Conservation (phyloP, 169 alveolate genomes). For the Eimeria sp. region DNA sequence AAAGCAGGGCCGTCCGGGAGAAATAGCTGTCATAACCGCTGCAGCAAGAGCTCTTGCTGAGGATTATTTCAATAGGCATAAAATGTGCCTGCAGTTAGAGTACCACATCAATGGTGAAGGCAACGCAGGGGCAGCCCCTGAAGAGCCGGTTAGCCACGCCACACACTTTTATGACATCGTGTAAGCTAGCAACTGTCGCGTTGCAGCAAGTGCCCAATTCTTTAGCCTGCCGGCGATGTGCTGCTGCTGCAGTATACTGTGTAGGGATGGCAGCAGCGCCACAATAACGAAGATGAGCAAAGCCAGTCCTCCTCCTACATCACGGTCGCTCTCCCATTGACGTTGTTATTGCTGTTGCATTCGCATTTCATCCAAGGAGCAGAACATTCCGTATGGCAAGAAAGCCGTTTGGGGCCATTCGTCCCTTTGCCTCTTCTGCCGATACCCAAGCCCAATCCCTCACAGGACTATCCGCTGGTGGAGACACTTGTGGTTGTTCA, state of each 20-base stretch:
- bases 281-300: neutral
- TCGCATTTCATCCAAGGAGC: conserved; percentile 48
- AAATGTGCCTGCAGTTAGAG: neutral
- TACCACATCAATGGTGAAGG: neutral
- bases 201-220: neutral
- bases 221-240: neutral
- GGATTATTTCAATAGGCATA: neutral
- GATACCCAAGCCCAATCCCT: conserved; percentile 83
- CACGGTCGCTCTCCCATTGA: neutral
- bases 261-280: neutral
- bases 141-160: neutral
- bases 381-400: conserved; percentile 46
- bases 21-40: neutral
- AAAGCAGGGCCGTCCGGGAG: neutral
- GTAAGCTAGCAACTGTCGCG: neutral
- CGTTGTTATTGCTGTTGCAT: neutral
- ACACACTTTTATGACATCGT: neutral
- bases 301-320: neutral
- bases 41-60: neutral
- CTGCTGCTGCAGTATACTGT: neutral
- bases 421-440: conserved; percentile 55
- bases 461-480: conserved; percentile 70
- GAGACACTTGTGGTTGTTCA: conserved; percentile 65
- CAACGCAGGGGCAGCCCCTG: neutral
- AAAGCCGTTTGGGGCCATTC: conserved; percentile 49